Base-by-base conservation (phyloP, 345 rosid genomes). In the Citrus medica region DNA sequence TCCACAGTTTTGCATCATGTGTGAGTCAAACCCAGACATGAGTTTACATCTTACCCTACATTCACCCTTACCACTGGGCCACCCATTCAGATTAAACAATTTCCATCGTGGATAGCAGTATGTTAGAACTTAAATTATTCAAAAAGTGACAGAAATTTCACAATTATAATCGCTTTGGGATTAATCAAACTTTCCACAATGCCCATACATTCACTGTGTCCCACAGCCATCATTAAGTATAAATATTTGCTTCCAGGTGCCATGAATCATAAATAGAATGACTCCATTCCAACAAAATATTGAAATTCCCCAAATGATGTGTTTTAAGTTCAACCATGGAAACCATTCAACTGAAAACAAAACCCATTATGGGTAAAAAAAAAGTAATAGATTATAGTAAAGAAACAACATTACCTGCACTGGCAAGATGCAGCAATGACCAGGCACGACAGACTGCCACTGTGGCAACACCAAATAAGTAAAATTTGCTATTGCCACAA, bases 371-470 rank as follows among this genome's bases (percentile, higher is more conserved):
- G 10, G 13, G 5, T 4, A 25, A 3, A 9, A 19, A 25, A 56
- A 25, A 60, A 21, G 14, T 42, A 77, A 21, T 2, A 56, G 21
- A 33, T 24, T 21, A 19, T 27, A 75, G 27, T 7, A 33, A 16
- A 24, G 19, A 37, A 56, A 67, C 28, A 19, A 59, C 37, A 71
- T 64, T 83, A 92, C 98, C 92, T 91, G 99, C 88, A 86, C 84
- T 56, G 99, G 86, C 55, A 94, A 79, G 87, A 96, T 90, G 82
- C 97, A 92, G 81, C 99, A 92, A 84, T 94, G 98, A 73, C 99
- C 98, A 3, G 92, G 90, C 64, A 90, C 97, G 75, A 92, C 87
- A 60, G 99, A 82, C 82, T 91, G 90, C 68, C 83, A 82, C 56
- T 86, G 95, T 46, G 98, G 98, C 86, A 96, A 80, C 97, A 90